phyloP scores from a whole-genome alignment of 176 grass and related monocot species.

The Lolium rigidum region DNA sequence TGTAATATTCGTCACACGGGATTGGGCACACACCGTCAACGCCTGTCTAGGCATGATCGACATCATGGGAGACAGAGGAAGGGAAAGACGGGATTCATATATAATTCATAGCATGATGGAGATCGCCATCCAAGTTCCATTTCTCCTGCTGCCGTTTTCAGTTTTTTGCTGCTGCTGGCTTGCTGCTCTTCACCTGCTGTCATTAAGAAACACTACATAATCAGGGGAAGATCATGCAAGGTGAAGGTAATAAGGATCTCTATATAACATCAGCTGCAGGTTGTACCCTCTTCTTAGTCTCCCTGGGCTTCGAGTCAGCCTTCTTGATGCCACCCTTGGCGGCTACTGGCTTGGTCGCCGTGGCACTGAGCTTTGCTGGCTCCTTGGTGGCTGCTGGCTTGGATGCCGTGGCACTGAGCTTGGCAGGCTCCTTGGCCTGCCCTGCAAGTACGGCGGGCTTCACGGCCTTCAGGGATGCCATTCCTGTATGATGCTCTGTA shows the following conservation, averaged over 20 bases:
- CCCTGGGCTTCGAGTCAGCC: conserved; percentile 72
- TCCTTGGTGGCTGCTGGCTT: conserved; percentile 55
- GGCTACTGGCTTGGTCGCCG: conserved; percentile 47
- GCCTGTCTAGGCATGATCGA: conserved; percentile 22
- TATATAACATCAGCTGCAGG: background rate
- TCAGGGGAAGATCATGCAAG: conserved; percentile 15
- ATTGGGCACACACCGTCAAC: background rate
- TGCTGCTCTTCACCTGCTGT: conserved; percentile 64
- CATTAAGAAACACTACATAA: conserved; percentile 19
- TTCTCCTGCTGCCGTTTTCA: conserved; percentile 21
- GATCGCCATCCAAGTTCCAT: background rate
- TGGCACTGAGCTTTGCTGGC: conserved; percentile 58
- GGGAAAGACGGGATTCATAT: conserved; percentile 34
- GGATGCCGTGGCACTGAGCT: conserved; percentile 48
- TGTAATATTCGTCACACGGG: conserved; percentile 31
- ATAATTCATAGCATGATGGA: conserved; percentile 31
- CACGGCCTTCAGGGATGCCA: conserved; percentile 74
- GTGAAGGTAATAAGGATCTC: conserved; percentile 1
- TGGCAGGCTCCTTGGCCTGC: conserved; percentile 58
- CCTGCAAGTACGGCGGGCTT: conserved; percentile 54
- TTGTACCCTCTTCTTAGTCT: conserved; percentile 82
- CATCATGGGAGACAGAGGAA: conserved; percentile 16
- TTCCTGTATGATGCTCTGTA: conserved; percentile 20
- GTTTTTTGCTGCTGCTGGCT: conserved; percentile 58
- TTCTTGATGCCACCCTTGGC: conserved; percentile 80